Percentiles rank a stretch among this genome's conserved stretches.
Conservation (phyloP, 768 basidiomycete genomes). For the Serendipita vermifera region DNA sequence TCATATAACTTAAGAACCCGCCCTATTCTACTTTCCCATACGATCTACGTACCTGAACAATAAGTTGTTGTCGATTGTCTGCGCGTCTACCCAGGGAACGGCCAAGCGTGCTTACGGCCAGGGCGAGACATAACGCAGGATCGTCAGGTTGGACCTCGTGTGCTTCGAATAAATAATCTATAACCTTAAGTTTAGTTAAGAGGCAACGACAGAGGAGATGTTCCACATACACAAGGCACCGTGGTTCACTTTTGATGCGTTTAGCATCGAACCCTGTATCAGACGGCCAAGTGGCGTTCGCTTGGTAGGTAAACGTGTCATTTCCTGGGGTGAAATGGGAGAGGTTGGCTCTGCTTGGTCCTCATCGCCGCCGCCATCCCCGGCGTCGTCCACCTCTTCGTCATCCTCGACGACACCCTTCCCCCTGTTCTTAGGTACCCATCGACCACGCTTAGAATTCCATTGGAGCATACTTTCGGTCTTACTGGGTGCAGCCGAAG, state of each 20-base stretch:
- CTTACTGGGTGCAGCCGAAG: neutral
- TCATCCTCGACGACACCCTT: neutral
- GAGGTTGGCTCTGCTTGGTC: constrained; percentile 24
- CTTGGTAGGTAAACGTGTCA: constrained; percentile 40
- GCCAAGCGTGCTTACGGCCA: constrained; percentile 77
- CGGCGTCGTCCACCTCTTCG: no score
- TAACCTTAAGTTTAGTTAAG: neutral
- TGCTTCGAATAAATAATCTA: constrained; percentile 82
- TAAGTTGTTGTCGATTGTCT: constrained; percentile 84
- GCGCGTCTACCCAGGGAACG: constrained; percentile 87
- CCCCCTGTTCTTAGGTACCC: neutral
- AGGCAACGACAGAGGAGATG: neutral
- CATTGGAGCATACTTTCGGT: constrained; percentile 1
- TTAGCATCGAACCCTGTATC: constrained; percentile 71
- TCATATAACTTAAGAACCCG: neutral
- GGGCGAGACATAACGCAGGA: constrained; percentile 68
- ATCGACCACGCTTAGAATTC: neutral
- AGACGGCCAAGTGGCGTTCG: constrained; percentile 56
- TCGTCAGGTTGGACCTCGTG: constrained; percentile 76
- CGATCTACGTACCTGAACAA: constrained; percentile 44
- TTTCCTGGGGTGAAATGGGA: constrained; percentile 20
- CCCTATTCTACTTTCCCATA: neutral
- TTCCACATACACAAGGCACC: constrained; percentile 71
- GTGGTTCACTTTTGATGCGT: constrained; percentile 79
- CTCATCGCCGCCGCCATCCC: constrained; percentile 28